Evolutionary conservation across 2,329 filamentous ascomycete genomes (phyloP), one percentile per base, ranked within the genome.

Genomic region (Diatrype stigma): DNA sequence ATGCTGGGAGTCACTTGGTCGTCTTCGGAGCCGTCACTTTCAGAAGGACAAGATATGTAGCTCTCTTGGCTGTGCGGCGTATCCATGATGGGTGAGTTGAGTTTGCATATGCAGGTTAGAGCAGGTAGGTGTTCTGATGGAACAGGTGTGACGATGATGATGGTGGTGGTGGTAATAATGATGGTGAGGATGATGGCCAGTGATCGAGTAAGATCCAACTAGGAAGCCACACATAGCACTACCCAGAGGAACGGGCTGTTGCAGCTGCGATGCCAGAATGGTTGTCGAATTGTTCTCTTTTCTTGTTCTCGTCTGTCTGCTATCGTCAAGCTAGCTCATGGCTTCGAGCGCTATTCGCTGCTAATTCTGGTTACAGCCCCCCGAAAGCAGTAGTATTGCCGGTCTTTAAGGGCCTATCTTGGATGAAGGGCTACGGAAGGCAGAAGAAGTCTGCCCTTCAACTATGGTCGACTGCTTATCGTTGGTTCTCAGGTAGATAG

Each of bases 251-350:
- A 63, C 61, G 68, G 63, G 65, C 67, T 67, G 68, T 70, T 65
- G 71, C 68, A 74, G 68, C 65, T 68, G 67, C 67, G 62, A 66
- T 70, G 67, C 67, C 69, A 73, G 65, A 68, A 73, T 68, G 68
- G 69, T 70, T 70, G 72, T 72, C 72, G 72, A 70, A 70, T 69
- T 67, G 63, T 64, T 56, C 66, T 56, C 46, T 51, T 56, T 42
- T 66, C 62, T 71, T 73, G 68, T 74, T 70, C 22, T 62, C 56
- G 59, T 60, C 54, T 63, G 75, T 85, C 81, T 86, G 85, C 86
- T 88, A 89, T 84, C 84, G 80, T 84, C 80, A 82, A 82, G 82
- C 84, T 88, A 87, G 81, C 80, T 82, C 81, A 79, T 82, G 74
- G 74, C 74, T 72, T 76, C 71, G 75, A 77, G 78, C 76, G 77